A percentile compares a stretch with the other conserved stretches of the same genome.
Conservation (phyloP, 352 stramenopile genomes). For the Globisporangium cylindrosporum region DNA sequence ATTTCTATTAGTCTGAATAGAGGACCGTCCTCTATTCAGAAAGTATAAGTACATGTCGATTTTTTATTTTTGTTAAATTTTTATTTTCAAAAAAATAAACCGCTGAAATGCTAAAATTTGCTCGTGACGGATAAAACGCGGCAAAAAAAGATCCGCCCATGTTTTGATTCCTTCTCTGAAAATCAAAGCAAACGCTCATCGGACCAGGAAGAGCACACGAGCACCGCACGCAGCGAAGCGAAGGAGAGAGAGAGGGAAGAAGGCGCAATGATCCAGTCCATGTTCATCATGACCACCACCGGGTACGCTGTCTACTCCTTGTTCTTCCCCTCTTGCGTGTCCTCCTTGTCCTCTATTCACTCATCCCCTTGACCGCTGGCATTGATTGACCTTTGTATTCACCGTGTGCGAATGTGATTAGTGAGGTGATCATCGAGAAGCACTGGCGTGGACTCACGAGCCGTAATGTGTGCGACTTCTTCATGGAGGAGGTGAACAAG, state of each 20-base stretch:
- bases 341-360: neutral
- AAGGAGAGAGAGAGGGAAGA: neutral
- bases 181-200: neutral
- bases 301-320: constrained; percentile 41
- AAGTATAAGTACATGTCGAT: neutral
- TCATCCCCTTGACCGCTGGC: neutral
- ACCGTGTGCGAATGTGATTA: constrained; percentile 19
- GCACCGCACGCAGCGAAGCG: neutral
- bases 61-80: neutral
- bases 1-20: neutral
- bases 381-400: constrained; percentile 10
- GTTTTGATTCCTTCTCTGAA: neutral
- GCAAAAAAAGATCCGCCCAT: neutral
- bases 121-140: neutral
- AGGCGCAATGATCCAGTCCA: constrained; percentile 93
- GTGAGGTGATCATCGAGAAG: constrained; percentile 98
- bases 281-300: constrained; percentile 96
- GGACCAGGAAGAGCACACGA: neutral
- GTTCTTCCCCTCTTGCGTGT: neutral
- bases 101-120: neutral
- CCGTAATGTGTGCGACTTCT: constrained; percentile 96
- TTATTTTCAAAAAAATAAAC: neutral
- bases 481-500: constrained; percentile 97
- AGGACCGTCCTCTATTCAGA: neutral
- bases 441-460: constrained; percentile 96